Evolutionary conservation across 495 filamentous ascomycete genomes (phyloP).

Genomic region (Talaromyces wortmannii): DNA sequence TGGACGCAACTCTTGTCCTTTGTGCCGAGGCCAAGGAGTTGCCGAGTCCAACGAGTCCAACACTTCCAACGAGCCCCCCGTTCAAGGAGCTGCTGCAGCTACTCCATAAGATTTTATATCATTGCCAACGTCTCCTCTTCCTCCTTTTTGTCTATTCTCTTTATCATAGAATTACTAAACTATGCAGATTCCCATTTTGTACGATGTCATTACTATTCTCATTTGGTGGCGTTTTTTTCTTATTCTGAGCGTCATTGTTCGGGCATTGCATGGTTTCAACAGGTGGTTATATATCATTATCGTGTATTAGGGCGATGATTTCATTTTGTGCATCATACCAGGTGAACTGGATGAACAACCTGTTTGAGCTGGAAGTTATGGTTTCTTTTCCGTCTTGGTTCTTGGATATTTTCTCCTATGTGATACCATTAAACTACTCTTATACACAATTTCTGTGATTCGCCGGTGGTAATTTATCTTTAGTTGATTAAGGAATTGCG

Average conservation of each 20-base stretch:
- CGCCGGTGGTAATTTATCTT: too few species aligned
- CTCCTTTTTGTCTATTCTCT: not conserved
- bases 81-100: conserved; percentile 1
- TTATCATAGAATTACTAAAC: not conserved
- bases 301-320: not conserved
- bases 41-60: conserved; percentile 24
- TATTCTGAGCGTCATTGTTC: not conserved
- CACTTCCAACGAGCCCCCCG: not conserved
- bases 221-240: not conserved
- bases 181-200: not conserved
- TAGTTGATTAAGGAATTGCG: too few species aligned
- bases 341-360: not conserved
- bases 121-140: not conserved
- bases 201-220: not conserved
- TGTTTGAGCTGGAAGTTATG: too few species aligned
- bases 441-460: not conserved
- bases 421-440: not conserved
- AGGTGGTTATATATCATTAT: not conserved
- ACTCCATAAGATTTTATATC: not conserved
- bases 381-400: not conserved
- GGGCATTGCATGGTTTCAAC: not conserved
- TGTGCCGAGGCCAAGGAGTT: conserved; percentile 68
- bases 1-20: conserved; percentile 70
- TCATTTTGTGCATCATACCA: not conserved
- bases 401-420: not conserved